Conservation (phyloP, 495 filamentous ascomycete species). For the Cercophora newfieldiana region DNA sequence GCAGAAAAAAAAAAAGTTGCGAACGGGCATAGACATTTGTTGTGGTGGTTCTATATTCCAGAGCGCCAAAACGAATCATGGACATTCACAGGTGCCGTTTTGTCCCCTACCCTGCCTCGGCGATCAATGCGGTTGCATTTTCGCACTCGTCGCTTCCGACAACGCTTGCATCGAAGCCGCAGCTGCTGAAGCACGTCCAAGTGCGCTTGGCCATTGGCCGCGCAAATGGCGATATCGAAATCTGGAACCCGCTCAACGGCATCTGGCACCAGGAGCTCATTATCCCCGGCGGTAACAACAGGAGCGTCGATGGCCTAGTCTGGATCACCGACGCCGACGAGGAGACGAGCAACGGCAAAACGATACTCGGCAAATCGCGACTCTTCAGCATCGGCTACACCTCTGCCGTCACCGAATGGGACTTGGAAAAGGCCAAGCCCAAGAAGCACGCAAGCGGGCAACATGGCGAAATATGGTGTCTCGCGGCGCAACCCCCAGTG, state of each 20-base stretch:
- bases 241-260: slow-evolving; percentile 90
- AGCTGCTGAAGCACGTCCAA: slow-evolving; percentile 42
- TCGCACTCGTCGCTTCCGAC: slow-evolving; percentile 73
- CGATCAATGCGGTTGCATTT: slow-evolving; percentile 93
- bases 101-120: slow-evolving; percentile 87
- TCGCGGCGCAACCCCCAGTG: slow-evolving; percentile 75
- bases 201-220: slow-evolving; percentile 86
- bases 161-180: slow-evolving; percentile 53
- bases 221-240: slow-evolving; percentile 94
- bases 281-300: slow-evolving; percentile 78
- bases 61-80: slow-evolving; percentile 53
- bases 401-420: slow-evolving; percentile 90
- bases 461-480: slow-evolving; percentile 95
- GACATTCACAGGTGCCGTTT: slow-evolving; percentile 98
- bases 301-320: slow-evolving; percentile 83
- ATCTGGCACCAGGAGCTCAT: slow-evolving; percentile 88
- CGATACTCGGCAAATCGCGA: slow-evolving; percentile 69
- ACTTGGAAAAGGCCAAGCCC: slow-evolving; percentile 73
- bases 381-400: slow-evolving; percentile 98
- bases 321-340: slow-evolving; percentile 89
- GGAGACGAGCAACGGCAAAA: slow-evolving; percentile 58
- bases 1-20: slow-evolving; percentile 41
- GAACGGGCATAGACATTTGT: slow-evolving; percentile 9
- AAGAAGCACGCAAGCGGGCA: slow-evolving; percentile 83
- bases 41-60: slow-evolving; percentile 9